phyloP scores from a whole-genome alignment of 495 filamentous ascomycete species.

The Pseudomonodictys pantanalensis region DNA sequence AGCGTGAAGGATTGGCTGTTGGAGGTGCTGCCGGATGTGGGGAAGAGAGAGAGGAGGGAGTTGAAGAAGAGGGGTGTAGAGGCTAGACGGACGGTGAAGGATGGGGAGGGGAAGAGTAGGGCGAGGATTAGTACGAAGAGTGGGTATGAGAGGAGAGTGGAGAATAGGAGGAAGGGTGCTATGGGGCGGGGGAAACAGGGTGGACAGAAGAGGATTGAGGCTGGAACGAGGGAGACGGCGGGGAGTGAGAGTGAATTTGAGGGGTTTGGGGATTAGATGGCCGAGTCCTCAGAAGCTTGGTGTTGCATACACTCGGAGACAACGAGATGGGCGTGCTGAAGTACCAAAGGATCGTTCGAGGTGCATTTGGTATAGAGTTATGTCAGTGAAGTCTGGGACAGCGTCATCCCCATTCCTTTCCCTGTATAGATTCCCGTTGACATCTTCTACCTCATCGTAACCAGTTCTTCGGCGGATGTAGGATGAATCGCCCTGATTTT shows the following conservation, averaged over 20 bases:
- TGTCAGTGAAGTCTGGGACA: too few relatives aligned
- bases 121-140: slow-evolving; percentile 87
- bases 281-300: too few relatives aligned
- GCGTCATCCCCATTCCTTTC: too few relatives aligned
- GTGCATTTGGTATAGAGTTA: too few relatives aligned
- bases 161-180: slow-evolving; percentile 72
- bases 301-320: too few relatives aligned
- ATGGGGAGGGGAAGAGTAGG: slow-evolving; percentile 43
- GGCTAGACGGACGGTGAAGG: slow-evolving; percentile 54
- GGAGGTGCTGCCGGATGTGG: slow-evolving; percentile 76
- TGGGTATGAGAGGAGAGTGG: slow-evolving; percentile 74
- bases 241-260: slow-evolving; percentile 54
- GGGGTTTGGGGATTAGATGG: slow-evolving; percentile 56
- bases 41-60: slow-evolving; percentile 76
- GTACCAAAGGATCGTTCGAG: too few relatives aligned
- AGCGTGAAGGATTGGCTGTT: slow-evolving; percentile 83
- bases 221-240: slow-evolving; percentile 40
- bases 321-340: too few relatives aligned
- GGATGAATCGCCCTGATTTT: slow-evolving; percentile 28
- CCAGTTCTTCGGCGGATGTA: slow-evolving; percentile 32
- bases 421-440: too few relatives aligned
- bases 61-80: slow-evolving; percentile 82
- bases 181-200: slow-evolving; percentile 68
- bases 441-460: slow-evolving; percentile 30
- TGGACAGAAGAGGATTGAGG: slow-evolving; percentile 48